Evolutionary conservation across 2,329 filamentous ascomycete species (phyloP).

Genomic region (Onygenales sp.): DNA sequence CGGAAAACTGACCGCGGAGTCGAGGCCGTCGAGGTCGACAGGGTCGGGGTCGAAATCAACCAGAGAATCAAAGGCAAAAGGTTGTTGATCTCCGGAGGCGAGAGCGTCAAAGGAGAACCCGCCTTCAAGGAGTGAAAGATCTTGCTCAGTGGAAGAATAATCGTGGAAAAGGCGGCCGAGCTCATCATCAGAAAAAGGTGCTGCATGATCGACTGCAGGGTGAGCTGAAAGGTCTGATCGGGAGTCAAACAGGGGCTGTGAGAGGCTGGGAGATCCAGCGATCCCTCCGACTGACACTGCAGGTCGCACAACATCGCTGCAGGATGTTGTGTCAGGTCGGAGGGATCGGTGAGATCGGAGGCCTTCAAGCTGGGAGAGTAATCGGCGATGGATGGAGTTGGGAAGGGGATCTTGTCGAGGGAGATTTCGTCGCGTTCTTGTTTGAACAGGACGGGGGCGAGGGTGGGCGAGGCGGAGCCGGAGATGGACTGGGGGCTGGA

Average conservation of each 20-base stretch:
- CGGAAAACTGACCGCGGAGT: constrained; percentile 39
- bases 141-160: constrained; percentile 59
- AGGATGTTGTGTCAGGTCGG: constrained; percentile 99
- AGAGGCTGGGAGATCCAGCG: constrained; percentile 36
- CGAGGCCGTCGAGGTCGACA: constrained; percentile 33
- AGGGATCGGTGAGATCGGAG: constrained; percentile 45
- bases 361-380: constrained; percentile 31
- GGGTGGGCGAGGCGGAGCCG: constrained; percentile 27
- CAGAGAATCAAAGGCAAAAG: constrained; percentile 46
- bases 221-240: constrained; percentile 30
- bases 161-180: constrained; percentile 51
- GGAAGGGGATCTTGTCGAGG: constrained; percentile 32
- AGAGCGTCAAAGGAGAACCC: constrained; percentile 64
- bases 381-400: constrained; percentile 28
- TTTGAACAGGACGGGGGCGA: constrained; percentile 34
- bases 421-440: constrained; percentile 33
- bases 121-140: constrained; percentile 69
- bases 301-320: constrained; percentile 99
- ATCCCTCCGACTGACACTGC: constrained; percentile 89
- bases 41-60: constrained; percentile 46
- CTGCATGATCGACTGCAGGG: constrained; percentile 52
- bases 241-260: constrained; percentile 32
- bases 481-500: constrained; percentile 29
- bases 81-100: constrained; percentile 38
- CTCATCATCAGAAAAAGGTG: constrained; percentile 60